Base-by-base conservation (phyloP, 1,139 yeast genomes). In the Candida mesenterica region DNA sequence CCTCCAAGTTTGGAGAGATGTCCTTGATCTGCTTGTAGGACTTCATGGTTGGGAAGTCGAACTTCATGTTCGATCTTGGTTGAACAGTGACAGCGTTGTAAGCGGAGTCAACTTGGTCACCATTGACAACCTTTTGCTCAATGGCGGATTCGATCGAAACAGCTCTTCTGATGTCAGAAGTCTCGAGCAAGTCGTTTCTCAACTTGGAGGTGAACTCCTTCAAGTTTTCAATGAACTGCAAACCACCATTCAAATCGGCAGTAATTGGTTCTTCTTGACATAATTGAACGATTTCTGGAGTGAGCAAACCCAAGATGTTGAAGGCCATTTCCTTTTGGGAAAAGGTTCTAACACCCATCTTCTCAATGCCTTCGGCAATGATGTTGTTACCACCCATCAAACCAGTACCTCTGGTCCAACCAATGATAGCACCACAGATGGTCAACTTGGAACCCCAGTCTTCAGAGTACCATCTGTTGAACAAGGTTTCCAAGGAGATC, bases 371-470 rank as follows among this genome's bases (percentile, higher is more conserved):
- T 69, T 90, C 97, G 42, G 98, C 97, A 62, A 92, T 88, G 60
- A 89, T 84, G 72, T 92, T 92, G 76, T 92, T 92, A 53, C 84
- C 97, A 57, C 90, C 77, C 98, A 92, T 92, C 60, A 92, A 82
- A 60, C 98, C 98, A 45, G 98, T 92, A 67, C 98, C 98, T 78
- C 98, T 88, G 46, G 98, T 92, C 98, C 98, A 92, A 61, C 98
- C 98, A 65, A 92, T 92, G 49, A 92, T 79, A 36, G 97, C 97
- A 75, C 98, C 98, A 67, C 97, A 90, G 45, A 92, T 75, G 44
- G 97, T 92, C 68, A 92, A 82, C 72, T 87, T 94, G 49, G 86
- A 73, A 37, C 83, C 82, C 98, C 98, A 92, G 44, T 90, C 87
- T 75, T 92, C 98, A 34, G 97, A 90, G 66, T 83, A 77, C 98